Evolutionary conservation across 495 filamentous ascomycete genomes (phyloP).

Genomic region (Astrothelium macrocarpum): DNA sequence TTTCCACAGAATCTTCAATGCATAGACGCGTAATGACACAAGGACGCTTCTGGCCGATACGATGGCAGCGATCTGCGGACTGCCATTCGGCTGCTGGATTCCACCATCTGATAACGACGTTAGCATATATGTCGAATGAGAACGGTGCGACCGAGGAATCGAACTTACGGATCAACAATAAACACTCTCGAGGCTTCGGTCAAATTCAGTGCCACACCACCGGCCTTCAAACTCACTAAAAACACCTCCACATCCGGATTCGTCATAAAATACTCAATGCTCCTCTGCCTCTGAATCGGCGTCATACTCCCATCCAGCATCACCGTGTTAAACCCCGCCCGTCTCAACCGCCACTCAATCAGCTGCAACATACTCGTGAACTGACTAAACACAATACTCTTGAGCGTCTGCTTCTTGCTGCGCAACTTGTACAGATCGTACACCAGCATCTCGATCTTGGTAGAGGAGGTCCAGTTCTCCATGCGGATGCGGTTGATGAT

Average conservation of each 20-base stretch:
- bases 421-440: constrained; percentile 85
- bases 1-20: constrained; percentile 94
- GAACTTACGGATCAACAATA: constrained; percentile 81
- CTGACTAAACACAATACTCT: constrained; percentile 70
- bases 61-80: constrained; percentile 89
- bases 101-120: constrained; percentile 61
- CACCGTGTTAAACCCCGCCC: constrained; percentile 92
- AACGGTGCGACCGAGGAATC: not conserved
- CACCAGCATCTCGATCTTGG: constrained; percentile 92
- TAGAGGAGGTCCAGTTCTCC: constrained; percentile 94
- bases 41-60: constrained; percentile 86
- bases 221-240: constrained; percentile 87
- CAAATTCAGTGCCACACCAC: constrained; percentile 88
- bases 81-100: constrained; percentile 98
- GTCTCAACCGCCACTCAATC: constrained; percentile 89
- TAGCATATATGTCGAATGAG: constrained; percentile 12
- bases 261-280: constrained; percentile 91
- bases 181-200: constrained; percentile 91
- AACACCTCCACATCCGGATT: constrained; percentile 89
- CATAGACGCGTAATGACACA: constrained; percentile 90
- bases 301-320: constrained; percentile 97
- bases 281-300: constrained; percentile 79
- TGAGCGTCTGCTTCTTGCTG: constrained; percentile 81
- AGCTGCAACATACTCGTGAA: constrained; percentile 66
- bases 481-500: constrained; percentile 97